Evolutionary conservation across 768 basidiomycete species (phyloP), one percentile per base, ranked within the genome.

Genomic region (Tulasnella sp.): DNA sequence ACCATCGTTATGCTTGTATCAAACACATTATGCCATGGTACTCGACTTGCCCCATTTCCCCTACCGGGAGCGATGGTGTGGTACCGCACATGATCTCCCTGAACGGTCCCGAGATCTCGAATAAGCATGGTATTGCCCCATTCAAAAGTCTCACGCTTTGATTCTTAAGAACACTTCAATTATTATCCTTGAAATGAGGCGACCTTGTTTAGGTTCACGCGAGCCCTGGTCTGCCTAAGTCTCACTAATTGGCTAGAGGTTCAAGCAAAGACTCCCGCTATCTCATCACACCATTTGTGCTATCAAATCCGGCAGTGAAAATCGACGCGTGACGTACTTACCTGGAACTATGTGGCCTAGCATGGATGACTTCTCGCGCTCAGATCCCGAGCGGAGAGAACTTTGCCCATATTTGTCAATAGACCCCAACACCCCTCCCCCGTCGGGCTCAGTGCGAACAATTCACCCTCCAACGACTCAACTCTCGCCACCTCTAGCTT

Each of bases 341-440:
- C 21, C 5, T n/a, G 52, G n/a, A 52, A 24, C 52, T 52, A n/a
- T 18, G 12, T 18, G 14, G 16, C 10, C 16, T 18, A 44, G 44
- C 52, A n/a, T n/a, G n/a, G n/a, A n/a, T n/a, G n/a, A n/a, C n/a
- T n/a, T n/a, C n/a, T n/a, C n/a, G 21, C 36, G 31, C 31, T 68
- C 34, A 68, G 62, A 68, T 68, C 34, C 4, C 12, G 62, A 68
- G 62, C 62, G 62, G 62, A 68, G 27, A 19, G 62, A n/a, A 68
- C 62, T 68, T 68, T 68, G 62, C 62, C 31, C 7, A 68, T 68
- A 68, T 68, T 68, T 68, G 62, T 68, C 62, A 34, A 68, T n/a
- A 68, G 62, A 68, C 62, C 62, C 62, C 62, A 68, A 68, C 62
- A 31, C 62, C 62, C 62, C 62, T 52, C 21, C 52, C 6, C 62